Percentiles rank a stretch among this genome's conserved stretches.
Evolutionary conservation across 495 filamentous ascomycete genomes (phyloP).

Genomic region (Lepidopterella palustris): DNA sequence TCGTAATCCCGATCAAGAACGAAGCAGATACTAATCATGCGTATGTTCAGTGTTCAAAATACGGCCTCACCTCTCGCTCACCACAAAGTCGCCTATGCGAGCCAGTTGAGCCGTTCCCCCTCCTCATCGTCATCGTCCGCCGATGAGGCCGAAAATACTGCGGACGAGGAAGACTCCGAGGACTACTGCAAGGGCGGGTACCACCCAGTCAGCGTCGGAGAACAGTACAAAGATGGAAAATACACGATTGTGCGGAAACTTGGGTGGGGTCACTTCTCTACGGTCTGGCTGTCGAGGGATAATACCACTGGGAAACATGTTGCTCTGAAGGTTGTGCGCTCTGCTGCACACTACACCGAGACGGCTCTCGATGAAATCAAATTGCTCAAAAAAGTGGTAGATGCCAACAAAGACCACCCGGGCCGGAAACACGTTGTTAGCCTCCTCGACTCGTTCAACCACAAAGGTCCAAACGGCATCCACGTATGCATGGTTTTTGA

Average conservation of each 20-base stretch:
- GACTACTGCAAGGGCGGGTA: slow-evolving; percentile 99
- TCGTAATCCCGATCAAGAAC: neutral
- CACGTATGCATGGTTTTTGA: slow-evolving; percentile 99
- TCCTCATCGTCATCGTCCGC: slow-evolving; percentile 75
- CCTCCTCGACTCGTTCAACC: slow-evolving; percentile 92
- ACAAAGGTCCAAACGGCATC: slow-evolving; percentile 91
- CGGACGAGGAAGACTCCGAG: slow-evolving; percentile 97
- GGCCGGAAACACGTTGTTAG: slow-evolving; percentile 93
- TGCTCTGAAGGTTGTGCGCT: slow-evolving; percentile 94
- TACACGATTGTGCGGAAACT: slow-evolving; percentile 96
- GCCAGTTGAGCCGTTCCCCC: slow-evolving; percentile 62
- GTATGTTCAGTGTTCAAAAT: slow-evolving; percentile 33
- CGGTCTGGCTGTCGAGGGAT: slow-evolving; percentile 93
- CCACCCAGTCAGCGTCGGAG: slow-evolving; percentile 86
- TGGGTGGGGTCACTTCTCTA: slow-evolving; percentile 98
- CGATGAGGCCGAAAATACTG: slow-evolving; percentile 75
- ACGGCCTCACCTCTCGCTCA: slow-evolving; percentile 43
- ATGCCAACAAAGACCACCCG: slow-evolving; percentile 78
- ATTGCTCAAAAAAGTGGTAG: slow-evolving; percentile 89
- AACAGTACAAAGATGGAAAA: slow-evolving; percentile 95
- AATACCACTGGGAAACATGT: slow-evolving; percentile 90
- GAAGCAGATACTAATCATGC: neutral
- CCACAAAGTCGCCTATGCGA: slow-evolving; percentile 43
- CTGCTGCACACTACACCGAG: slow-evolving; percentile 96
- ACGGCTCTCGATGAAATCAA: slow-evolving; percentile 99